Percentiles rank a stretch among this genome's conserved stretches.
phyloP scores from a whole-genome alignment of 2,329 filamentous ascomycete genomes.

The Talaromyces piceae region DNA sequence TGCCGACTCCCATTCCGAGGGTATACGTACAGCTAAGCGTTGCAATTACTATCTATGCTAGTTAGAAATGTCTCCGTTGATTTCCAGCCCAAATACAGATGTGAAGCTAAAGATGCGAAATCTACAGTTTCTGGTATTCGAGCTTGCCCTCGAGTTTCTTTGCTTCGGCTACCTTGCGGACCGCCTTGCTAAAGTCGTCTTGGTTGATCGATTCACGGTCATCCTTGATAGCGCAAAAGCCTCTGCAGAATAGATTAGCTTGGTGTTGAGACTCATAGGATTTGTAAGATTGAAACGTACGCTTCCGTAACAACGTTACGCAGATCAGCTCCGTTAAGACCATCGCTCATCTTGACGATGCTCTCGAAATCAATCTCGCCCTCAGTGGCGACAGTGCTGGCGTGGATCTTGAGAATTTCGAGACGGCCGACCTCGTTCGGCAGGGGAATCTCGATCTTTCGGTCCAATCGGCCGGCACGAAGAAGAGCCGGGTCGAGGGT shows the following conservation, averaged over 20 bases:
- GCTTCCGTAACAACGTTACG: slow-evolving; percentile 97
- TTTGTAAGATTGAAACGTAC: slow-evolving; percentile 53
- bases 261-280: slow-evolving; percentile 3
- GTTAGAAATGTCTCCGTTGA: slow-evolving; percentile 12
- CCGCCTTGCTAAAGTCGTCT: slow-evolving; percentile 98
- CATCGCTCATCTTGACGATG: slow-evolving; percentile 99
- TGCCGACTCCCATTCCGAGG: too few species aligned
- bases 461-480: slow-evolving; percentile 66
- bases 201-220: slow-evolving; percentile 94
- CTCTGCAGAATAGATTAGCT: slow-evolving; percentile 45
- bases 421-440: slow-evolving; percentile 94
- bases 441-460: slow-evolving; percentile 95
- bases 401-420: slow-evolving; percentile 97
- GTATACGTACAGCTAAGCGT: neutral
- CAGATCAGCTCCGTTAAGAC: slow-evolving; percentile 93
- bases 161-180: slow-evolving; percentile 90
- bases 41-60: slow-evolving; percentile 12
- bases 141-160: slow-evolving; percentile 99
- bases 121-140: slow-evolving; percentile 89
- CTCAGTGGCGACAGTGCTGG: slow-evolving; percentile 75
- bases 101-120: slow-evolving; percentile 1
- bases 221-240: slow-evolving; percentile 96
- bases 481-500: slow-evolving; percentile 86
- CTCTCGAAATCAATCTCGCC: slow-evolving; percentile 98
- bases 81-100: neutral